Evolutionary conservation across 116 monocot species (phyloP).

Genomic region (Trichopus zeylanicus): DNA sequence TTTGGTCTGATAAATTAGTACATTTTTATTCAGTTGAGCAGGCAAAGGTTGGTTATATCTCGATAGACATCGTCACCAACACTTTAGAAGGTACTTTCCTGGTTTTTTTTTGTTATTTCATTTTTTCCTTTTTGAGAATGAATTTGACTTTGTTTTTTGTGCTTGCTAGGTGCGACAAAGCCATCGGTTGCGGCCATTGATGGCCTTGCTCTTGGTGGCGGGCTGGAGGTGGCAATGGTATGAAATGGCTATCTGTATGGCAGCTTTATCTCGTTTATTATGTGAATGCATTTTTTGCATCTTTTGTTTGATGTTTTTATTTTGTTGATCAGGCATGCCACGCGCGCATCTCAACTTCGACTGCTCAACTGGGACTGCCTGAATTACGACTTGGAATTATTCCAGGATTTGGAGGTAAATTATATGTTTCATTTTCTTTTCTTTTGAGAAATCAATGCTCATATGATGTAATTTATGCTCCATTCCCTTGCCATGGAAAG

Average conservation of each 20-base stretch:
- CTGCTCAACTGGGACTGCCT: conserved; percentile 42
- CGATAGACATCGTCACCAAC: conserved; percentile 40
- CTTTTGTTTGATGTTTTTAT: not conserved
- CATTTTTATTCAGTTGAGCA: not conserved
- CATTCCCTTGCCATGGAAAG: too few relatives aligned
- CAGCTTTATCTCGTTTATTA: not conserved
- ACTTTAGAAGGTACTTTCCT: conserved; percentile 41
- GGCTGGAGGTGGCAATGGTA: conserved; percentile 61
- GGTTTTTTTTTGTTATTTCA: not conserved
- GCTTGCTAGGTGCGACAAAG: conserved; percentile 31
- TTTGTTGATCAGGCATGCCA: conserved; percentile 35
- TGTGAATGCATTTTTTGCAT: not conserved
- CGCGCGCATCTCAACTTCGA: conserved; percentile 41
- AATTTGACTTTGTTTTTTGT: not conserved
- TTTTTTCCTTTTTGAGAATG: not conserved
- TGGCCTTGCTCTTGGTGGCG: conserved; percentile 54
- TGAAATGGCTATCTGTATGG: not conserved
- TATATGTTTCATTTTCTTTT: not conserved
- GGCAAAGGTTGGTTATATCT: conserved; percentile 2
- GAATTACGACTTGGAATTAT: conserved; percentile 56
- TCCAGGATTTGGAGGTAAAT: conserved; percentile 56
- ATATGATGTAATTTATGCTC: too few relatives aligned
- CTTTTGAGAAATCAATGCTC: not conserved
- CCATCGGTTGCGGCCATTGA: conserved; percentile 56
- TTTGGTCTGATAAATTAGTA: not conserved